These are phyloP conservation scores for Cryphonectria nitschkei DNA, from an alignment of 2,329 filamentous ascomycete species.

Conservation along the genomic window DNA sequence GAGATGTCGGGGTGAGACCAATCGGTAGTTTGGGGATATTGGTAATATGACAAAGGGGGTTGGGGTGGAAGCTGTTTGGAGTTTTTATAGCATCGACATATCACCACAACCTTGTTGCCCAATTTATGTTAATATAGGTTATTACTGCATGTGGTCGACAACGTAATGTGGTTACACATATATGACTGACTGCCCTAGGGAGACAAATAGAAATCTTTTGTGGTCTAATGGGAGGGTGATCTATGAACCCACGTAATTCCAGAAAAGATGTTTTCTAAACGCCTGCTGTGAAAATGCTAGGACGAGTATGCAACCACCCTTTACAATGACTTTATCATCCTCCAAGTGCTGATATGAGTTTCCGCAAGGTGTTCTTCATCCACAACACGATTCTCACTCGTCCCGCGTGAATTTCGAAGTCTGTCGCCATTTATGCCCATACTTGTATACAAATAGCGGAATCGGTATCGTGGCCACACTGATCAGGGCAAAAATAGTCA, in stretches of 20 bases:
- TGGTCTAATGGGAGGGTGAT: not conserved
- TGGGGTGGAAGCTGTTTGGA: not conserved
- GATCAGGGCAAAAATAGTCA: slow-evolving; percentile 48
- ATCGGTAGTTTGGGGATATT: not conserved
- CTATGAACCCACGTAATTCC: not conserved
- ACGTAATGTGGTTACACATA: too few species aligned
- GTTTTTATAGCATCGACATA: too few species aligned
- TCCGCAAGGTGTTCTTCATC: too few species aligned
- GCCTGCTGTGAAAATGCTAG: not conserved
- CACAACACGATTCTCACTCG: not conserved
- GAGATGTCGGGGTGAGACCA: not conserved
- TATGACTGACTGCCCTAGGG: not conserved
- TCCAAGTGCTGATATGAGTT: not conserved
- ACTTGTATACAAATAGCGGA: slow-evolving; percentile 53
- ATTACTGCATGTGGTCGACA: too few species aligned
- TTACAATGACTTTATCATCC: not conserved
- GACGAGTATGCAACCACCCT: not conserved
- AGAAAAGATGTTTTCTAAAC: not conserved
- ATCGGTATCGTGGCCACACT: slow-evolving; percentile 53
- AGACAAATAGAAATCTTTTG: not conserved
- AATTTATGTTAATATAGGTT: too few species aligned
- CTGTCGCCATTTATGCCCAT: slow-evolving; percentile 56
- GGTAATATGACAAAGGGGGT: not conserved
- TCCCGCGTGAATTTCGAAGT: slow-evolving; percentile 52
- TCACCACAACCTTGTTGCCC: too few species aligned